Conservation (phyloP, 768 basidiomycete genomes). For the Hygrophorus pudorinus region DNA sequence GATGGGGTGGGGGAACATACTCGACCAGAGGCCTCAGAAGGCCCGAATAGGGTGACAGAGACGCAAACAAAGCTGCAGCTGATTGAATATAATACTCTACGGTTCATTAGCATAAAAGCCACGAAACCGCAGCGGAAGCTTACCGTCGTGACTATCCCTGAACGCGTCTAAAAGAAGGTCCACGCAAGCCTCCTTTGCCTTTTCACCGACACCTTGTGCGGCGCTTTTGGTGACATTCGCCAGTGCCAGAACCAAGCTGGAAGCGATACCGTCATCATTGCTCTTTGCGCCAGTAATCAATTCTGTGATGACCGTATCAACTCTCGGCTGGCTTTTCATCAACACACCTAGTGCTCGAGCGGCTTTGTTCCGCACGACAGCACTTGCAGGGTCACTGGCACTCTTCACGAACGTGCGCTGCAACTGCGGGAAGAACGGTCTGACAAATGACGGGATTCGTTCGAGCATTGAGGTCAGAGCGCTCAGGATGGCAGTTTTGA, state of each 20-base stretch:
- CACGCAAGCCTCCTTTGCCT: conserved; percentile 58
- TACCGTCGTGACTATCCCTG: conserved; percentile 60
- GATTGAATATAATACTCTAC: conserved; percentile 64
- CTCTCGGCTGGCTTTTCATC: conserved; percentile 84
- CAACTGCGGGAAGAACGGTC: conserved; percentile 97
- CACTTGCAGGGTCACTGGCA: conserved; percentile 67
- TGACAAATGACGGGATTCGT: conserved; percentile 80
- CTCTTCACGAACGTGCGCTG: conserved; percentile 97
- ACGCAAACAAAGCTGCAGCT: conserved; percentile 49
- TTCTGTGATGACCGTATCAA: conserved; percentile 92
- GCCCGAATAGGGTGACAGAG: conserved; percentile 53
- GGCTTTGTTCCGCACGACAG: conserved; percentile 71
- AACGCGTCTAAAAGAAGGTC: conserved; percentile 78
- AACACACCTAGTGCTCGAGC: conserved; percentile 79
- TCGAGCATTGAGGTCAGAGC: conserved; percentile 81
- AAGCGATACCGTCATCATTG: conserved; percentile 61
- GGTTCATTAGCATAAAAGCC: neutral
- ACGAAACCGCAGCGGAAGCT: conserved; percentile 11
- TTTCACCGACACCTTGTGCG: conserved; percentile 66
- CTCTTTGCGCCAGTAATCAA: conserved; percentile 52
- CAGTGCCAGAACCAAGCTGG: conserved; percentile 67
- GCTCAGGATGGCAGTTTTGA: conserved; percentile 84
- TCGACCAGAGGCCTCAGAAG: conserved; percentile 56
- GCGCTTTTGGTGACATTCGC: conserved; percentile 66
- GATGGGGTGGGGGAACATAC: conserved; percentile 30